Evolutionary conservation across 2,329 filamentous ascomycete genomes (phyloP).

Genomic region (Fusarium beomiforme): DNA sequence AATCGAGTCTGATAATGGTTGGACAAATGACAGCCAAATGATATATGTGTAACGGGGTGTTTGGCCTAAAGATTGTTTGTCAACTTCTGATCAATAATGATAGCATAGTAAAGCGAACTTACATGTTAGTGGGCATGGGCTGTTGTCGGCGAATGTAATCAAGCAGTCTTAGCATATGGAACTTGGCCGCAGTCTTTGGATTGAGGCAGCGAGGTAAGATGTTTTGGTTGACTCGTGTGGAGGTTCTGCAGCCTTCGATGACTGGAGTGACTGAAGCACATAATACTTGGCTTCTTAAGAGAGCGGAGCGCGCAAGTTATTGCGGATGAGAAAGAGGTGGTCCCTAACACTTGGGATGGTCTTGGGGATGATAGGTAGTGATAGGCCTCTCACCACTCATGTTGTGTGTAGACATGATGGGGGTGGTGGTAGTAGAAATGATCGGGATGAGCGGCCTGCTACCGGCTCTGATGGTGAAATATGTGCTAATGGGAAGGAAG

Average conservation of each 20-base stretch:
- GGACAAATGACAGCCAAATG: background rate
- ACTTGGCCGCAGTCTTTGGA: background rate
- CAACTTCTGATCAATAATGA: background rate
- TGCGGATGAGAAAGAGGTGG: background rate
- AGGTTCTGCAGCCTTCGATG: background rate
- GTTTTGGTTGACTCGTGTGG: background rate
- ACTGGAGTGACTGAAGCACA: background rate
- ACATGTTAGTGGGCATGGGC: background rate
- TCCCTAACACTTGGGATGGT: background rate
- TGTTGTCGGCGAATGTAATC: background rate
- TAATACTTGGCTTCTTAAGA: accelerated
- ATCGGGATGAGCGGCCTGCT: background rate
- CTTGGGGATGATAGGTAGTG: background rate
- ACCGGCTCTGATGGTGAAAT: background rate
- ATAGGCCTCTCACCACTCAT: background rate
- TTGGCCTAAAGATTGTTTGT: background rate
- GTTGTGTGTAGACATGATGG: background rate
- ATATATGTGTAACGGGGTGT: background rate
- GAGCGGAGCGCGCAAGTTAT: background rate
- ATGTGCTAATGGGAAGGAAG: background rate
- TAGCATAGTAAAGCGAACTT: background rate
- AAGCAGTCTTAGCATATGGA: background rate
- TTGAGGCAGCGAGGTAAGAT: background rate
- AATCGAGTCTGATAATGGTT: background rate
- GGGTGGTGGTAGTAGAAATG: background rate